phyloP scores from a whole-genome alignment of 2,329 filamentous ascomycete genomes.

The Aspergillus ibericus region DNA sequence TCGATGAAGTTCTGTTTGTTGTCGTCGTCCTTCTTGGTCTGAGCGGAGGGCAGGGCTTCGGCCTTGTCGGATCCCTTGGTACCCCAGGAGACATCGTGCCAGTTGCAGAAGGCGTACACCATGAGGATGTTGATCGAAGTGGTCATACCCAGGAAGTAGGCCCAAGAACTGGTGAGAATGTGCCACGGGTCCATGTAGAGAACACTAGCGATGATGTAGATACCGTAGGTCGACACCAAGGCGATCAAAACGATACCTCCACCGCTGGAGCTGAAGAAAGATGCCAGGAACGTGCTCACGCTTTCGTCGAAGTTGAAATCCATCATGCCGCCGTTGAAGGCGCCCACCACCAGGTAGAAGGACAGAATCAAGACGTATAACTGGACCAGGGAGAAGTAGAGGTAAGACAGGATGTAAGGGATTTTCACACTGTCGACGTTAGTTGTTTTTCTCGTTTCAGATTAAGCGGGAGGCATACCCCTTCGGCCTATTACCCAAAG shows the following conservation, averaged over 20 bases:
- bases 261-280: slow-evolving; percentile 72
- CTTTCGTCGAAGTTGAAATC: slow-evolving; percentile 66
- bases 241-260: slow-evolving; percentile 94
- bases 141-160: slow-evolving; percentile 81
- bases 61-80: slow-evolving; percentile 98
- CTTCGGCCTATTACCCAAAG: slow-evolving; percentile 94
- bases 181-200: slow-evolving; percentile 98
- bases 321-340: slow-evolving; percentile 62
- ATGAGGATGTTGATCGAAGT: slow-evolving; percentile 99
- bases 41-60: slow-evolving; percentile 85
- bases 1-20: slow-evolving; percentile 87
- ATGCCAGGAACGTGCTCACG: slow-evolving; percentile 65
- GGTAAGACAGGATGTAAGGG: slow-evolving; percentile 87
- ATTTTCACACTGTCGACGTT: slow-evolving; percentile 63
- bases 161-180: slow-evolving; percentile 98
- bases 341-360: slow-evolving; percentile 81
- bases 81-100: slow-evolving; percentile 99
- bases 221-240: slow-evolving; percentile 87
- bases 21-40: slow-evolving; percentile 76
- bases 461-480: slow-evolving; percentile 44
- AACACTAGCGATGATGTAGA: slow-evolving; percentile 96
- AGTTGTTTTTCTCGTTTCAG: neutral
- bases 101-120: slow-evolving; percentile 99
- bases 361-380: slow-evolving; percentile 86
- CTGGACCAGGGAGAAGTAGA: slow-evolving; percentile 84